phyloP scores from a whole-genome alignment of 2,329 filamentous ascomycete genomes.

The Acephala macrosclerotiorum region DNA sequence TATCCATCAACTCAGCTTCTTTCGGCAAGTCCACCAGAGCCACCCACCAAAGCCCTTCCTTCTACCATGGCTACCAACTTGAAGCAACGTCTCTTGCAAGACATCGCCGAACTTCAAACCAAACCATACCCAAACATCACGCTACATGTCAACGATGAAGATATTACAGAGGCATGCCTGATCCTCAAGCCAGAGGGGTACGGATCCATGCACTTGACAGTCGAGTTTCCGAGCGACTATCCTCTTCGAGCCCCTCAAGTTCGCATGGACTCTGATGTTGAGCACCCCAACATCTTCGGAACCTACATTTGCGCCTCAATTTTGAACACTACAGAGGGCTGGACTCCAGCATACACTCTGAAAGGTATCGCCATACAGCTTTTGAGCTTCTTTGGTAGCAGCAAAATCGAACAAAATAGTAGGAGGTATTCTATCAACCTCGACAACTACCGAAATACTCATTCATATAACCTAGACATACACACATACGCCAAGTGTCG shows the following conservation, averaged over 20 bases:
- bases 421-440: conserved; percentile 39
- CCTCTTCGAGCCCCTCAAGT: conserved; percentile 50
- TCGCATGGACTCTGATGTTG: conserved; percentile 50
- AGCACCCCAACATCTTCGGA: conserved; percentile 54
- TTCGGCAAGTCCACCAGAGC: conserved; percentile 5
- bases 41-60: not conserved
- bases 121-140: conserved; percentile 55
- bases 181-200: conserved; percentile 51
- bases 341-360: conserved; percentile 58
- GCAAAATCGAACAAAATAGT: conserved; percentile 51
- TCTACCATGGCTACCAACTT: conserved; percentile 17
- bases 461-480: not conserved
- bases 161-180: conserved; percentile 50
- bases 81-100: conserved; percentile 47
- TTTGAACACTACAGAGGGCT: conserved; percentile 50
- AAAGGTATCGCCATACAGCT: conserved; percentile 58
- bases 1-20: not conserved
- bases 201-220: conserved; percentile 51
- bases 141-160: conserved; percentile 48
- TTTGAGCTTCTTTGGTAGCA: conserved; percentile 59
- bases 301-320: conserved; percentile 56
- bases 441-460: conserved; percentile 31
- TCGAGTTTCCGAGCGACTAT: conserved; percentile 48
- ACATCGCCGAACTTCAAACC: conserved; percentile 54
- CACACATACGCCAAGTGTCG: conserved; percentile 42